Base-by-base conservation (phyloP, 306 rosid genomes). In the Adenanthera pavonina region DNA sequence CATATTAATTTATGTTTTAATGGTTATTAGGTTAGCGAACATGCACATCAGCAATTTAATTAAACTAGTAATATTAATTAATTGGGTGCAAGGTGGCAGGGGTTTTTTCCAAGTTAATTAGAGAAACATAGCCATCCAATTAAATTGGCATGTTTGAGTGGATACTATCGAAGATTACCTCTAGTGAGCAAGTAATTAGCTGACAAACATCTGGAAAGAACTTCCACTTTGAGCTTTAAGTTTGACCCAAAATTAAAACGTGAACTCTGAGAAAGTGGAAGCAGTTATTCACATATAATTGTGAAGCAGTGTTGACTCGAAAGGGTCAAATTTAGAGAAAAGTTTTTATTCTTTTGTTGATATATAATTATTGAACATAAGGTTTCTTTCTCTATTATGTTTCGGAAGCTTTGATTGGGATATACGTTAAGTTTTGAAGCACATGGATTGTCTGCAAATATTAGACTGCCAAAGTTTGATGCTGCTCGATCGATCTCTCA, bases 21-120 rank as follows among this genome's bases (percentile, higher is more conserved):
- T 72, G 80, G 79, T 71, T 86, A 52, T 81, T 79, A 36, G 86
- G 82, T 83, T 80, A 76, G 86, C 76, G 69, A 86, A 81, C 80
- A 73, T 69, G 69, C 83, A 81, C 80, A 73, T 69, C 34, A 48
- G 52, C 54, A 69, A 75, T 53, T 67, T 3, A 20, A 74, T 20
- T 35, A 8, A 25, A 74, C 49, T 70, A 16, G 30, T 14, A 51
- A 77, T 46, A 51, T 78, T 64, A 15, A 78, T 59, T 74, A 54
- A 36, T 2, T 16, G n/a, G 33, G 40, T 54, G 51, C 25, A 17
- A 72, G 20, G 47, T 62, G 67, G 47, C 70, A 17, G 40, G 44
- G 7, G 12, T 19, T 80, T 67, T 68, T 4, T 13, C 43, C 61
- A 16, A 34, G 44, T 78, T 73, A 6, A 59, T 10, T 59, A 59